Percentiles rank a stretch among this genome's conserved stretches.
Conservation (phyloP, 1,139 yeast genomes). For the Blastobotrys apis region DNA sequence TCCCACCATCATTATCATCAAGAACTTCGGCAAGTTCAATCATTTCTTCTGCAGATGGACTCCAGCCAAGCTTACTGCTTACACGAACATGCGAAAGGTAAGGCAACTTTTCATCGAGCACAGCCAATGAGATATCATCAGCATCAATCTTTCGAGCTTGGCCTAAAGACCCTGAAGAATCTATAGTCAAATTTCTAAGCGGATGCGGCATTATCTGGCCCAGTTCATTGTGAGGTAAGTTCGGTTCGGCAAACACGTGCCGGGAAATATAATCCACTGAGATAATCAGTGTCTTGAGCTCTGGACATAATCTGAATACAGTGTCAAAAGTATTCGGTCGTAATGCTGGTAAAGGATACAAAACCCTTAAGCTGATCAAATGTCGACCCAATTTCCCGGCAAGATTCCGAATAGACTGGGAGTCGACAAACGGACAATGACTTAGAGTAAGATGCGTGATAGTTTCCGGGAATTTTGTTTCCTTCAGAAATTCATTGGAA, state of each 20-base stretch:
- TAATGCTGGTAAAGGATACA: slow-evolving; percentile 86
- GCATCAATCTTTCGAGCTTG: slow-evolving; percentile 80
- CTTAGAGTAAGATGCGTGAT: slow-evolving; percentile 73
- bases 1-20: slow-evolving; percentile 35
- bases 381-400: slow-evolving; percentile 61
- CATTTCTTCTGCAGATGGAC: slow-evolving; percentile 66
- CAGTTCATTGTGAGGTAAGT: slow-evolving; percentile 26
- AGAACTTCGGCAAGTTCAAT: slow-evolving; percentile 48
- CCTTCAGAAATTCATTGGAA: slow-evolving; percentile 67
- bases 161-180: slow-evolving; percentile 86
- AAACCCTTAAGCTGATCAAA: slow-evolving; percentile 58
- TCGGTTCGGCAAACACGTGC: slow-evolving; percentile 34
- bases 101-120: slow-evolving; percentile 74
- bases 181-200: slow-evolving; percentile 60
- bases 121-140: slow-evolving; percentile 79
- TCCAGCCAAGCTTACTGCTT: slow-evolving; percentile 85
- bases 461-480: slow-evolving; percentile 64
- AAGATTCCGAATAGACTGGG: slow-evolving; percentile 55
- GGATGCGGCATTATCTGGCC: slow-evolving; percentile 45
- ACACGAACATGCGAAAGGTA: slow-evolving; percentile 57
- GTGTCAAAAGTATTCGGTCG: slow-evolving; percentile 66
- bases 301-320: slow-evolving; percentile 72
- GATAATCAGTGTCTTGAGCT: slow-evolving; percentile 55
- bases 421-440: slow-evolving; percentile 74
- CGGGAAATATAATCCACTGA: slow-evolving; percentile 78